Evolutionary conservation across 2,329 filamentous ascomycete species (phyloP), one percentile per base, ranked within the genome.

Genomic region (Exophiala bonariae): DNA sequence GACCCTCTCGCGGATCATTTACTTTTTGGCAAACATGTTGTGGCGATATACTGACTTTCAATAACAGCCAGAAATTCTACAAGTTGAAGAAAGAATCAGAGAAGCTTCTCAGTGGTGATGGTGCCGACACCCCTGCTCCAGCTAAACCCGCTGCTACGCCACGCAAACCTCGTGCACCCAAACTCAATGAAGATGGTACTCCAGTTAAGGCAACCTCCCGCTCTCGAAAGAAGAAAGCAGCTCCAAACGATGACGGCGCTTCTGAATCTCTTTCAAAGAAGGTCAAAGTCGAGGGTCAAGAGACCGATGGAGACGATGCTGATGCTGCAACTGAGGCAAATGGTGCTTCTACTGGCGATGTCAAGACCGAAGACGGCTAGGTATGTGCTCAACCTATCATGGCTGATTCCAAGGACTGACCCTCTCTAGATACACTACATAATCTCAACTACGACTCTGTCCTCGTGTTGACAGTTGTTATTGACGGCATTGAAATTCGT

Each of bases 11-110:
- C 13, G 17, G n/a, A 16, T 22, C 38, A 17, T 34, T 42, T 38
- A 30, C 16, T 19, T 31, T 30, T 23, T 41, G 3, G 31, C 14
- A 20, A 3, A 11, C 32, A 13, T 37, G 33, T 14, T 10, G 6
- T 22, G 1, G 14, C 4, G 13, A 58, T 44, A 38, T 23, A n/a
- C 41, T 32, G 13, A 9, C 31, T 10, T 19, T 44, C n/a, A 19
- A 7, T 8, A 4, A 37, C 14, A 59, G 57, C 13, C 57, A 59
- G 36, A 58, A 56, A 28, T 59, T 58, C 53, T 59, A 57, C 53
- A 59, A 58, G 41, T 43, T 59, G 7, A 59, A 58, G 52, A 54
- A 47, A 23, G 57, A 57, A 22, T 43, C 52, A 7, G 57, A 58
- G 23, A 50, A 48, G 16, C 39, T 56, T 3, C 47, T 54, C 11